Percentiles rank a stretch among this genome's conserved stretches.
Conservation (phyloP, 257 asterid species). For the Prunella vulgaris region DNA sequence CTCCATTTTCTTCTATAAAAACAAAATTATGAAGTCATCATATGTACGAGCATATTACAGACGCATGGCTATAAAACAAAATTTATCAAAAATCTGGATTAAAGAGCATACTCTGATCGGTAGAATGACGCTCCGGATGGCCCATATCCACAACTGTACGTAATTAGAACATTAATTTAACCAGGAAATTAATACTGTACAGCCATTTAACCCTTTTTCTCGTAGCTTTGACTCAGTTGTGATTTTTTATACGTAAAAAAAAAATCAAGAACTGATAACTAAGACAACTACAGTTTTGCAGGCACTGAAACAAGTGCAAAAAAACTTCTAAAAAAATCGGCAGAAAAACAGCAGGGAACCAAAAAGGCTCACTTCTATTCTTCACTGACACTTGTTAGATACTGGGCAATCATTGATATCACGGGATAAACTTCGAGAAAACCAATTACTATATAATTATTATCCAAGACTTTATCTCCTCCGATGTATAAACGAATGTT, state of each 20-base stretch:
- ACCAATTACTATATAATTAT: background rate
- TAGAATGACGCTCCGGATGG: slow-evolving; percentile 29
- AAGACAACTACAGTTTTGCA: too few relatives aligned
- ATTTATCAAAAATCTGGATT: background rate
- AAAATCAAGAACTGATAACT: background rate
- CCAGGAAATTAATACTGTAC: background rate
- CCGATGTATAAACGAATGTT: background rate
- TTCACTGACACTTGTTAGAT: background rate
- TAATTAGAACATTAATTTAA: slow-evolving; percentile 3
- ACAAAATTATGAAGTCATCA: slow-evolving; percentile 1
- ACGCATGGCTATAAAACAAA: background rate
- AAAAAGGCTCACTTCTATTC: background rate
- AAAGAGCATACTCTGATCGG: slow-evolving; percentile 33
- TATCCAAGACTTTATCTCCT: background rate
- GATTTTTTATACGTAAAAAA: background rate
- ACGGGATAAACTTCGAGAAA: background rate
- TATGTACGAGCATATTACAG: background rate
- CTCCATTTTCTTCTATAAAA: slow-evolving; percentile 27
- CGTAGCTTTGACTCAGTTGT: background rate
- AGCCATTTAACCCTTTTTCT: background rate
- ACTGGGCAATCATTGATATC: background rate
- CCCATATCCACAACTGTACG: slow-evolving; percentile 37
- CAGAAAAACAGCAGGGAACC: background rate
- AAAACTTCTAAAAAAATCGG: background rate
- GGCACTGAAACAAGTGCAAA: slow-evolving; percentile 10